These are phyloP conservation scores for Hypoxylon sp. DNA, from an alignment of 2,329 filamentous ascomycete genomes.

Conservation along the genomic window DNA sequence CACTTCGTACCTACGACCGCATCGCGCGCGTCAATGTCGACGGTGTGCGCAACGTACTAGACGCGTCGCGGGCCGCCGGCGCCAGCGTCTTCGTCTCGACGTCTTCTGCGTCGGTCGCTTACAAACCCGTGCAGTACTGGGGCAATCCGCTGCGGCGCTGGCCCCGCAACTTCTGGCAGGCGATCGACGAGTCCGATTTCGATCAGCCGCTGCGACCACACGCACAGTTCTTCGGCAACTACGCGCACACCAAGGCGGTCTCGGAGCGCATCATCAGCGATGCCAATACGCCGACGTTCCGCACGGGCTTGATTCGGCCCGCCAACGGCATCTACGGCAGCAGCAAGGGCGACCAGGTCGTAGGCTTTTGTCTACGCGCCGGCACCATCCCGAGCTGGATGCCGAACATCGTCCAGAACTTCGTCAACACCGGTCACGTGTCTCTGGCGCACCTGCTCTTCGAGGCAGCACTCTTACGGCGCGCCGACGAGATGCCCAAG, in stretches of 20 bases:
- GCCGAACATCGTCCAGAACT: conserved; percentile 60
- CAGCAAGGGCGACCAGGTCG: conserved; percentile 56
- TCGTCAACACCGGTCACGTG: conserved; percentile 63
- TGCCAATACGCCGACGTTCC: conserved; percentile 53
- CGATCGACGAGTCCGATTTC: conserved; percentile 57
- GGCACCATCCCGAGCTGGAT: conserved; percentile 58
- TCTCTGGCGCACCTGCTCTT: conserved; percentile 65
- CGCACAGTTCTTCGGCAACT: conserved; percentile 58
- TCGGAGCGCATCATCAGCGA: conserved; percentile 58
- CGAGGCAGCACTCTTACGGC: conserved; percentile 61
- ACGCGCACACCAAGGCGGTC: conserved; percentile 60
- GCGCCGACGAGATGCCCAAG: conserved; percentile 44
- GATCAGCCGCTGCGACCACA: conserved; percentile 53
- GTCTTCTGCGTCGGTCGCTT: conserved; percentile 58
- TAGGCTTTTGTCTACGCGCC: conserved; percentile 55
- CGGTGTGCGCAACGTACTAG: conserved; percentile 60
- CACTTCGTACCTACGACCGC: conserved; percentile 53
- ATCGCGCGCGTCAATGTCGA: conserved; percentile 59
- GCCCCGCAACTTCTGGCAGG: conserved; percentile 56
- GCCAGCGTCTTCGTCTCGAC: conserved; percentile 61
- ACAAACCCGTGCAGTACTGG: conserved; percentile 54
- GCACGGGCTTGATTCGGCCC: conserved; percentile 66
- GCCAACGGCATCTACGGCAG: conserved; percentile 66
- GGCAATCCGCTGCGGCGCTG: conserved; percentile 55
- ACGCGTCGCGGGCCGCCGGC: conserved; percentile 55